phyloP scores from a whole-genome alignment of 768 basidiomycete species.

The Suillus placidus region DNA sequence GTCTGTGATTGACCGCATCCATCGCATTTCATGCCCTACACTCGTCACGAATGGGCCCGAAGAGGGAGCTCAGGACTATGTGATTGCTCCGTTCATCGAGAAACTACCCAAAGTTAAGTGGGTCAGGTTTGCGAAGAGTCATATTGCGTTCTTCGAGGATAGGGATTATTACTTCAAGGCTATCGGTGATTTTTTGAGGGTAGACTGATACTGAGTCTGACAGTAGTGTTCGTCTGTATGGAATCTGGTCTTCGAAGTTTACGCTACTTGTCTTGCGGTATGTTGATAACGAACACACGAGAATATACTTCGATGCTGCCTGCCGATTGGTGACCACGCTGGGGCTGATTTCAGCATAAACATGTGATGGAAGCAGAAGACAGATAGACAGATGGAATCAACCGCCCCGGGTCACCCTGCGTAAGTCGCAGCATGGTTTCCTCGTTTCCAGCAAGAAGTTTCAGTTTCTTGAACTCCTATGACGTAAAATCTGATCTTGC shows the following conservation, averaged over 20 bases:
- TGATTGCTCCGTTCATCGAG: slow-evolving; percentile 35
- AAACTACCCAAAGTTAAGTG: slow-evolving; percentile 38
- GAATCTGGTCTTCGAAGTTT: neutral
- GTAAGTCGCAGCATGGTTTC: neutral
- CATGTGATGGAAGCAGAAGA: neutral
- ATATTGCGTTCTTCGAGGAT: slow-evolving; percentile 24
- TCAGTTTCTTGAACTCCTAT: neutral
- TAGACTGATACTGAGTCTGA: neutral
- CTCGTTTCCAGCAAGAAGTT: neutral
- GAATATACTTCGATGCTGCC: neutral
- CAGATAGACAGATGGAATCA: neutral
- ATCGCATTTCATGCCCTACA: slow-evolving; percentile 41
- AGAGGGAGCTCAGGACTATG: slow-evolving; percentile 42
- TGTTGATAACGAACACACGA: neutral
- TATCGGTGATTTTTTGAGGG: slow-evolving; percentile 18
- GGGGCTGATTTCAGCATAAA: no score
- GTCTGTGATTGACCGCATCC: slow-evolving; percentile 47
- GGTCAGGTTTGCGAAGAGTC: slow-evolving; percentile 37
- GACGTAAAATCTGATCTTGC: neutral
- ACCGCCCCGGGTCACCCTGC: neutral
- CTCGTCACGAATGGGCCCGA: slow-evolving; percentile 42
- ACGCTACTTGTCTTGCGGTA: neutral
- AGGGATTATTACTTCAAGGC: slow-evolving; percentile 24
- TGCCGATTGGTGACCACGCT: neutral
- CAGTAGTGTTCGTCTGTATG: neutral